These are phyloP conservation scores for Salvia hispanica DNA, from an alignment of 257 asterid species.

Conservation along the genomic window DNA sequence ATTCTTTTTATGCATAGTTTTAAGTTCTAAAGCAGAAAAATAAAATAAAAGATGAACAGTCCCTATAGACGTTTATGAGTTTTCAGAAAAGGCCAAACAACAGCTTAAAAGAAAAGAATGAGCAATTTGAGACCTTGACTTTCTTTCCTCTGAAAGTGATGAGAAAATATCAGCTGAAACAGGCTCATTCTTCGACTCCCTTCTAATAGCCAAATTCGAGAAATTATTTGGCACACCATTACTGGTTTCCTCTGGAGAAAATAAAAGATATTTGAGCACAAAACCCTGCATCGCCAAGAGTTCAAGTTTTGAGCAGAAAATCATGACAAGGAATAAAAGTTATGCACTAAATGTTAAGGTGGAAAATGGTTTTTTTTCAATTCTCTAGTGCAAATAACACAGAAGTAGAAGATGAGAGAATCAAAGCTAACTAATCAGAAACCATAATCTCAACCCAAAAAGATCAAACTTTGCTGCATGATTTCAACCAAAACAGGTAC, in stretches of 20 bases:
- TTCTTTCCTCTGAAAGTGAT: conserved; percentile 69
- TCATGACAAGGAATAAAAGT: not conserved
- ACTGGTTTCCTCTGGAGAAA: conserved; percentile 54
- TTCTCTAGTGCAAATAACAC: not conserved
- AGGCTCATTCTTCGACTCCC: conserved; percentile 44
- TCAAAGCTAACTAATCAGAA: conserved; percentile 1
- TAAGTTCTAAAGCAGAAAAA: conserved; percentile 9
- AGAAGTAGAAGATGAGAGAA: not conserved
- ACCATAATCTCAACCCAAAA: not conserved
- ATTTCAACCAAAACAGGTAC: too few species aligned
- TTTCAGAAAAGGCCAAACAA: not conserved
- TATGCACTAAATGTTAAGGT: not conserved
- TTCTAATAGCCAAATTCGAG: conserved; percentile 37
- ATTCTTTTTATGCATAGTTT: not conserved
- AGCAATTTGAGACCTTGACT: conserved; percentile 57
- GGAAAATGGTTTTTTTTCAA: not conserved
- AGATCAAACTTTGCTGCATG: not conserved
- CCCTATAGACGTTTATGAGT: not conserved
- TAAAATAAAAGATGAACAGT: not conserved
- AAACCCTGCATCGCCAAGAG: conserved; percentile 71
- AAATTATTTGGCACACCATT: conserved; percentile 37
- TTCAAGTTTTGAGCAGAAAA: conserved; percentile 28
- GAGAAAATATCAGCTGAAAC: conserved; percentile 59
- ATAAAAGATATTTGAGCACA: conserved; percentile 83
- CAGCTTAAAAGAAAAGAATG: conserved; percentile 16